A percentile compares a stretch with the other conserved stretches of the same genome.
phyloP scores from a whole-genome alignment of 352 stramenopile genomes.

The Phytophthora constricta region DNA sequence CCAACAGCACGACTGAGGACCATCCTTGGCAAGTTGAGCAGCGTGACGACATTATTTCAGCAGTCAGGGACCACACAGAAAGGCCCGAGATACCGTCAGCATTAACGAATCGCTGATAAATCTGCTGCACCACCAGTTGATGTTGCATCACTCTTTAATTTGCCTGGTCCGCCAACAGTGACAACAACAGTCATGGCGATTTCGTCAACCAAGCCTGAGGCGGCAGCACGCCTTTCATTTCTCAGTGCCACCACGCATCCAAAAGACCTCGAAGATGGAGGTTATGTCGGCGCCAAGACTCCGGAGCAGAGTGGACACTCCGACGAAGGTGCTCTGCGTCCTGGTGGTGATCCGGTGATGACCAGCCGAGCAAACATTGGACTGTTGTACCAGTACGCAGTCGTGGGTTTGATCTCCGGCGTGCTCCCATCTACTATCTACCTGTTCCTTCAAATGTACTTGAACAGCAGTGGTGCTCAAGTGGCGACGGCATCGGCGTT shows the following conservation, averaged over 20 bases:
- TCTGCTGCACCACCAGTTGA: conserved; percentile 11
- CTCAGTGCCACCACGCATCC: conserved; percentile 18
- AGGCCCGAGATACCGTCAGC: too few species aligned
- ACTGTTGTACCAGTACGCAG: conserved; percentile 48
- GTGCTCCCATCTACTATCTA: conserved; percentile 44
- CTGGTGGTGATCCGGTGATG: conserved; percentile 42
- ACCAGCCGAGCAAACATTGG: conserved; percentile 38
- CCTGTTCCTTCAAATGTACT: conserved; percentile 51
- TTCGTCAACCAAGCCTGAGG: conserved; percentile 15
- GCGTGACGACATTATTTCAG: too few species aligned
- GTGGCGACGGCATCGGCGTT: conserved; percentile 45
- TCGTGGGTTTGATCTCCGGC: conserved; percentile 49
- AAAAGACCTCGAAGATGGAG: conserved; percentile 36
- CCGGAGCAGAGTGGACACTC: conserved; percentile 33
- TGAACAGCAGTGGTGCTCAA: conserved; percentile 45
- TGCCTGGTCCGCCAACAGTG: conserved; percentile 9
- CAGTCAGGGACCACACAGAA: too few species aligned
- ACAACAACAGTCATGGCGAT: conserved; percentile 17
- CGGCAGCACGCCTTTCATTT: conserved; percentile 32
- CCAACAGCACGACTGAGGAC: too few species aligned
- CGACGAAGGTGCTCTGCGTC: conserved; percentile 48
- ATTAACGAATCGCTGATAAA: too few species aligned
- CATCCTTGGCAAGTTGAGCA: too few species aligned
- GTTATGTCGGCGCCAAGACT: conserved; percentile 29
- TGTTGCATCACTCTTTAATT: conserved; percentile 30